Conservation (phyloP, 257 asterid genomes). For the Solanum chiquidenum region DNA sequence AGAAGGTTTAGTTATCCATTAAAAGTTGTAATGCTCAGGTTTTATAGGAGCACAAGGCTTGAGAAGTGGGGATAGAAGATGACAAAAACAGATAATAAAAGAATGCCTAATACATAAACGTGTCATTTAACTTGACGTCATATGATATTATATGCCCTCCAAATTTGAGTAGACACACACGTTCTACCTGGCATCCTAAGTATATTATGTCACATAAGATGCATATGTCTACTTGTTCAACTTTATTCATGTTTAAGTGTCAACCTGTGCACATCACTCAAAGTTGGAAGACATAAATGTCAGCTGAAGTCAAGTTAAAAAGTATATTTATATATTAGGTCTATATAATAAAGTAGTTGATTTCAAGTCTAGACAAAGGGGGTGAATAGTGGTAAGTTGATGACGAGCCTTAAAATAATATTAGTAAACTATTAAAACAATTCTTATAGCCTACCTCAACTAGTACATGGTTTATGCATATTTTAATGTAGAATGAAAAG, state of each 20-base stretch:
- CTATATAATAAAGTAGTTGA: no score
- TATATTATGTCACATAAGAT: not conserved
- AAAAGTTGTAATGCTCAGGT: conserved; percentile 17
- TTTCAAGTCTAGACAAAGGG: not conserved
- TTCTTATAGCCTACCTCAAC: not conserved
- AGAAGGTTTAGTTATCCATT: not conserved
- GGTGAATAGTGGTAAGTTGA: not conserved
- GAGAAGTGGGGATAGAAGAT: conserved; percentile 1
- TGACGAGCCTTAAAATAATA: not conserved
- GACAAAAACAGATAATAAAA: not conserved
- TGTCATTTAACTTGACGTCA: not conserved
- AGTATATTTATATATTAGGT: not conserved
- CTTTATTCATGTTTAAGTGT: not conserved
- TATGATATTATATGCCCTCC: not conserved
- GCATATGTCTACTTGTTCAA: not conserved
- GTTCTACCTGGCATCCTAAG: not conserved
- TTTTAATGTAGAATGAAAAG: not conserved
- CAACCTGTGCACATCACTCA: no score
- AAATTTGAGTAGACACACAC: not conserved
- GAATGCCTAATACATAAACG: no score
- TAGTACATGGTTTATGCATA: not conserved
- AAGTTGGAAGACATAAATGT: not conserved
- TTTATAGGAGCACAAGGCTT: conserved; percentile 44
- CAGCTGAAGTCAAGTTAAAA: no score
- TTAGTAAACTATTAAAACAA: not conserved